phyloP scores from a whole-genome alignment of 1,139 yeast genomes.

The Yamadazyma taylorii region DNA sequence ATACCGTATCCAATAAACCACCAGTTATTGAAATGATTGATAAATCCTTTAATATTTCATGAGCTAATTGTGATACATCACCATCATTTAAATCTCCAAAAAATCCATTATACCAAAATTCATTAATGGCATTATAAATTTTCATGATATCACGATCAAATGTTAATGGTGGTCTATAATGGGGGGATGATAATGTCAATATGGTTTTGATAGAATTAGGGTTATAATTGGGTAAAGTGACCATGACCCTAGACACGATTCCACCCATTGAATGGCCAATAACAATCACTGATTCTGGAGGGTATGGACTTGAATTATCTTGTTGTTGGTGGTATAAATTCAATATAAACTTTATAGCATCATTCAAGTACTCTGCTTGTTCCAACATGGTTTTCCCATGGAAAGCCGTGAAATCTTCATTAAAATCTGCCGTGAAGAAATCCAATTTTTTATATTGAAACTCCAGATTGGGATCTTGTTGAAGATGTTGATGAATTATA shows the following conservation, averaged over 20 bases:
- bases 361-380: slow-evolving; percentile 91
- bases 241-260: slow-evolving; percentile 79
- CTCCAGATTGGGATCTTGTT: slow-evolving; percentile 23
- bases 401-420: slow-evolving; percentile 94
- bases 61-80: slow-evolving; percentile 32
- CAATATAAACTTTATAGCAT: slow-evolving; percentile 76
- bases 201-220: slow-evolving; percentile 78
- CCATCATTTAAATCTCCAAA: slow-evolving; percentile 13
- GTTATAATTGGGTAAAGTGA: slow-evolving; percentile 73
- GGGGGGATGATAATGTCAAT: slow-evolving; percentile 89
- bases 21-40: slow-evolving; percentile 82
- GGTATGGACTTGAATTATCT: slow-evolving; percentile 37
- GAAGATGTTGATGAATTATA: slow-evolving; percentile 32
- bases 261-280: slow-evolving; percentile 99
- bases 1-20: slow-evolving; percentile 75
- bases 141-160: slow-evolving; percentile 85
- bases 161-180: slow-evolving; percentile 90
- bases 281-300: slow-evolving; percentile 65
- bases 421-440: slow-evolving; percentile 88
- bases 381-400: slow-evolving; percentile 92
- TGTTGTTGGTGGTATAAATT: slow-evolving; percentile 51
- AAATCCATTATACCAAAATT: slow-evolving; percentile 57
- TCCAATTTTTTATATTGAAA: slow-evolving; percentile 52
- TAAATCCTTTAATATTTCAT: slow-evolving; percentile 44
- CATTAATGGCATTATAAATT: slow-evolving; percentile 72